A percentile compares a stretch with the other conserved stretches of the same genome.
phyloP scores from a whole-genome alignment of 768 basidiomycete species.

The Mrakia blollopis region DNA sequence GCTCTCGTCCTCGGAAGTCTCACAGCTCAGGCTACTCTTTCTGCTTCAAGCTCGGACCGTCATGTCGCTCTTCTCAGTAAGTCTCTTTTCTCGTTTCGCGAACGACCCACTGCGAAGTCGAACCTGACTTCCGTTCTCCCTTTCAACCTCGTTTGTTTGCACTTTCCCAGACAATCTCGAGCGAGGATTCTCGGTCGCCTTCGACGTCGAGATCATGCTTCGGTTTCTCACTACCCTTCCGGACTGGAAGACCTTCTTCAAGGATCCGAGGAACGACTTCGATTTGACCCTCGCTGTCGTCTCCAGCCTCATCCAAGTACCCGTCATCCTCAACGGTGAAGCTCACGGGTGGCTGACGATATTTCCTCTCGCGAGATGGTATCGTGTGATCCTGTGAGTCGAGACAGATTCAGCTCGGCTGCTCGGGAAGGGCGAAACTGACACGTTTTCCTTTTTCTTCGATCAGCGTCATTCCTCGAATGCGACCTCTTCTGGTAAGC shows the following conservation, averaged over 20 bases:
- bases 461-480: neutral
- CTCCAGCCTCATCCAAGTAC: slow-evolving; percentile 77
- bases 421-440: neutral
- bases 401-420: slow-evolving; percentile 50
- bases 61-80: slow-evolving; percentile 36
- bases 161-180: slow-evolving; percentile 57
- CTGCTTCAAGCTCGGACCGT: slow-evolving; percentile 32
- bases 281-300: slow-evolving; percentile 71
- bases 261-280: slow-evolving; percentile 57
- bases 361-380: slow-evolving; percentile 49
- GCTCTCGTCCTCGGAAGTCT: slow-evolving; percentile 36
- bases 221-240: slow-evolving; percentile 68
- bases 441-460: neutral
- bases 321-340: slow-evolving; percentile 58
- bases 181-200: slow-evolving; percentile 69
- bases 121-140: neutral
- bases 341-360: slow-evolving; percentile 85
- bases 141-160: neutral
- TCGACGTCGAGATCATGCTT: slow-evolving; percentile 81
- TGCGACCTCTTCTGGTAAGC: neutral
- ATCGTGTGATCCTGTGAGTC: slow-evolving; percentile 61
- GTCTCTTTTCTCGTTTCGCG: neutral
- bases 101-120: neutral
- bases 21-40: slow-evolving; percentile 38
- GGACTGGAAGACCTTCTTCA: slow-evolving; percentile 74